Evolutionary conservation across 164 flowering plant species (phyloP).

Genomic region (Kalanchoe fedtschenkoi): DNA sequence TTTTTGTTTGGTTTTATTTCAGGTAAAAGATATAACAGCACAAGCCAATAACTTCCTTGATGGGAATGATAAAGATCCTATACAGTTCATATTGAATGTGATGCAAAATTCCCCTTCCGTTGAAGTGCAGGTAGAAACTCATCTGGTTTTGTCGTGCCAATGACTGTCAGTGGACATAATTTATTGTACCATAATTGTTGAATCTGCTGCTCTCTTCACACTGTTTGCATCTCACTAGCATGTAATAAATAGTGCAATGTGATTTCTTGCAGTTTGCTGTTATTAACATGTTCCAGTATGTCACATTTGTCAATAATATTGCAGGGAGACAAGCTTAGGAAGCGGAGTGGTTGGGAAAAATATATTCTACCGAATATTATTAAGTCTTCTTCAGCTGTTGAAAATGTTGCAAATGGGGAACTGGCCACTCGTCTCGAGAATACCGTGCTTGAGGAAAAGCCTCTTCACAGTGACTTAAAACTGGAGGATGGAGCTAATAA

Average conservation of each 20-base stretch:
- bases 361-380: neutral
- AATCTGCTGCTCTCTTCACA: too few relatives aligned
- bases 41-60: neutral
- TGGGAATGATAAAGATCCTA: neutral
- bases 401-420: neutral
- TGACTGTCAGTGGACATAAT: neutral
- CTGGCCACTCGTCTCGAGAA: neutral
- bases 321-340: neutral
- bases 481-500: neutral
- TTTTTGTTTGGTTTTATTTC: neutral
- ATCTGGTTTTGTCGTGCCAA: neutral
- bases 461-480: neutral
- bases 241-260: neutral
- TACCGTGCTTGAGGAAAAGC: neutral
- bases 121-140: conserved; percentile 1
- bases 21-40: neutral
- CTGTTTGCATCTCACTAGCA: neutral
- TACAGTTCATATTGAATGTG: neutral
- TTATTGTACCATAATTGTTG: too few relatives aligned
- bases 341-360: neutral
- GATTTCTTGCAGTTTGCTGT: neutral
- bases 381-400: neutral
- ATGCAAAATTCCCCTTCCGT: neutral
- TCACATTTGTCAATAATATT: neutral
- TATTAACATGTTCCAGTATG: neutral